Evolutionary conservation across 495 filamentous ascomycete species (phyloP).

Genomic region (Melanomma pulvis-pyrius): DNA sequence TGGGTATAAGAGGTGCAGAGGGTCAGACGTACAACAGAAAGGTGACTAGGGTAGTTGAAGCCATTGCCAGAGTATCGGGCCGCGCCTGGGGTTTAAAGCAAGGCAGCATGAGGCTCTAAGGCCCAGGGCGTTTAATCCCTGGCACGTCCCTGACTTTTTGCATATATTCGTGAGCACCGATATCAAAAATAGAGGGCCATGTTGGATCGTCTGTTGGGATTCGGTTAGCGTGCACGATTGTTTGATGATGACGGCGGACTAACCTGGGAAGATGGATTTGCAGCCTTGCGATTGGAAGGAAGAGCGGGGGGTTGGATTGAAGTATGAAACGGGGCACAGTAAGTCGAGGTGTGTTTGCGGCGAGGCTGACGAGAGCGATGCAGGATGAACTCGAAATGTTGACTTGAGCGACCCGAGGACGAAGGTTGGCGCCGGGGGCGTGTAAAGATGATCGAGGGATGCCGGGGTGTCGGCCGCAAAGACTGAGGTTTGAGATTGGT

Average conservation of each 20-base stretch:
- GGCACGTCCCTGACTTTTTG: slow-evolving; percentile 9
- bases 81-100: slow-evolving; percentile 4
- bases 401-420: neutral
- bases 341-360: neutral
- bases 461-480: slow-evolving; percentile 13
- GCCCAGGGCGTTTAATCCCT: slow-evolving; percentile 2
- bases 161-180: slow-evolving; percentile 14
- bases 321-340: slow-evolving; percentile 11
- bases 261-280: neutral
- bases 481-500: slow-evolving; percentile 16
- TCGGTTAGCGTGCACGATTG: slow-evolving; percentile 15
- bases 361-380: slow-evolving; percentile 16
- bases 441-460: neutral
- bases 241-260: slow-evolving; percentile 15
- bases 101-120: slow-evolving; percentile 8
- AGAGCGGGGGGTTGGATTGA: neutral
- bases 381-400: slow-evolving; percentile 4
- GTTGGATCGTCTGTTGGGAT: neutral
- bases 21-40: slow-evolving; percentile 44
- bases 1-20: slow-evolving; percentile 3
- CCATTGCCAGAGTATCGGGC: slow-evolving; percentile 35
- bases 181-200: slow-evolving; percentile 21
- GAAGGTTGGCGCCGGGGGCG: slow-evolving; percentile 8
- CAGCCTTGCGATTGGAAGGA: slow-evolving; percentile 15
- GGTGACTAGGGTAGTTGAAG: slow-evolving; percentile 44